Evolutionary conservation across 345 rosid genomes (phyloP).

Genomic region (Abelmoschus esculentus): DNA sequence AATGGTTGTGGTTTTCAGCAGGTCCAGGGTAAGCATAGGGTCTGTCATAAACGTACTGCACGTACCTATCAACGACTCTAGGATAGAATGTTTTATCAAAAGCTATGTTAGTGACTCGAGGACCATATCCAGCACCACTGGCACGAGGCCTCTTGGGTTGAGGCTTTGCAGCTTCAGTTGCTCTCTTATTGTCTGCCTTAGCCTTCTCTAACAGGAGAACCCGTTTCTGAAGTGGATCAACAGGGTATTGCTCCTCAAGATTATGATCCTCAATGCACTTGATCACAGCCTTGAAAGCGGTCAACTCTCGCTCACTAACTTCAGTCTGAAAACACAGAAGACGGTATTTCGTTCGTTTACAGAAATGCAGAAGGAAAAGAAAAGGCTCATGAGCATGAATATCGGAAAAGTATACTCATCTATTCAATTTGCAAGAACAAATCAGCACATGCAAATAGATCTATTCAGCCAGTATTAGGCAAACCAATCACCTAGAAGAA

Average conservation of each 20-base stretch:
- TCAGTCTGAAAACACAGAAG: constrained; percentile 44
- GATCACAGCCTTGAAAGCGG: constrained; percentile 71
- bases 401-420: no score
- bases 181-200: constrained; percentile 85
- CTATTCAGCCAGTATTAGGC: neutral
- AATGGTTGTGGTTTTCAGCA: constrained; percentile 5
- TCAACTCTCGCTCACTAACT: constrained; percentile 71
- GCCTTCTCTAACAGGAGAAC: constrained; percentile 31
- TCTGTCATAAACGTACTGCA: constrained; percentile 75
- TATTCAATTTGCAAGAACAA: no score
- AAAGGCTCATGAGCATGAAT: no score
- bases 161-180: constrained; percentile 80
- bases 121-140: constrained; percentile 51
- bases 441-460: no score
- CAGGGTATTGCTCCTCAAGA: constrained; percentile 74
- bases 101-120: constrained; percentile 40
- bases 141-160: constrained; percentile 92
- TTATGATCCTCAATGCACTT: constrained; percentile 92
- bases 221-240: constrained; percentile 60
- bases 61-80: constrained; percentile 66
- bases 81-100: constrained; percentile 54
- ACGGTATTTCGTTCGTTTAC: neutral
- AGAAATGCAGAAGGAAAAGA: no score
- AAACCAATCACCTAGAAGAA: neutral
- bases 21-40: constrained; percentile 56